phyloP scores from a whole-genome alignment of 2,329 filamentous ascomycete species.

The Botrytis tulipae region DNA sequence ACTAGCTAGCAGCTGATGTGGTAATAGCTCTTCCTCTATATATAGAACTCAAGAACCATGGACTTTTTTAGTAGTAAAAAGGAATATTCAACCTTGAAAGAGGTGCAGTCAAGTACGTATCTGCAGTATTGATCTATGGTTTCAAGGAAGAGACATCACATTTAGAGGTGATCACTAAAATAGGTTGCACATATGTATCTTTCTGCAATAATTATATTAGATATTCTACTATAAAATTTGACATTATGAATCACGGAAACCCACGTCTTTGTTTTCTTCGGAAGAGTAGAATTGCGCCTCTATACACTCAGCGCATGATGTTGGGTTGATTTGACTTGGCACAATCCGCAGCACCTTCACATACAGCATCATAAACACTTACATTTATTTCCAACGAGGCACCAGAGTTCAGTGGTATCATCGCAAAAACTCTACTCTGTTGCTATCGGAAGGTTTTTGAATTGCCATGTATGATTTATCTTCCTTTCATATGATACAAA shows the following conservation, averaged over 20 bases:
- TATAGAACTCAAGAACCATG: too few relatives aligned
- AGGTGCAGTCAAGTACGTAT: background rate
- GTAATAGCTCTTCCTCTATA: too few relatives aligned
- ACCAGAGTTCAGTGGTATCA: background rate
- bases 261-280: accelerated
- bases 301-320: background rate
- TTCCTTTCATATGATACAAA: background rate
- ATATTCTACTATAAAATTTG: background rate
- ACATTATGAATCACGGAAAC: background rate
- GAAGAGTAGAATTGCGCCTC: background rate
- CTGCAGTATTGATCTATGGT: accelerated
- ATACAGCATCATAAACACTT: background rate
- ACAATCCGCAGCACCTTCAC: background rate
- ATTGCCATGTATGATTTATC: background rate
- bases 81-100: background rate
- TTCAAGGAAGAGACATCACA: background rate
- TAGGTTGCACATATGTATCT: background rate
- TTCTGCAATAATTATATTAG: background rate
- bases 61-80: background rate
- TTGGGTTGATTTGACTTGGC: background rate
- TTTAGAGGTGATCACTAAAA: background rate
- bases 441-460: accelerated
- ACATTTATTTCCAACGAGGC: background rate
- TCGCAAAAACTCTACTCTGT: background rate
- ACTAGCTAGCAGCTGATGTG: background rate